These are phyloP conservation scores for Xylaria sp. DNA, from an alignment of 2,329 filamentous ascomycete genomes.

Conservation along the genomic window DNA sequence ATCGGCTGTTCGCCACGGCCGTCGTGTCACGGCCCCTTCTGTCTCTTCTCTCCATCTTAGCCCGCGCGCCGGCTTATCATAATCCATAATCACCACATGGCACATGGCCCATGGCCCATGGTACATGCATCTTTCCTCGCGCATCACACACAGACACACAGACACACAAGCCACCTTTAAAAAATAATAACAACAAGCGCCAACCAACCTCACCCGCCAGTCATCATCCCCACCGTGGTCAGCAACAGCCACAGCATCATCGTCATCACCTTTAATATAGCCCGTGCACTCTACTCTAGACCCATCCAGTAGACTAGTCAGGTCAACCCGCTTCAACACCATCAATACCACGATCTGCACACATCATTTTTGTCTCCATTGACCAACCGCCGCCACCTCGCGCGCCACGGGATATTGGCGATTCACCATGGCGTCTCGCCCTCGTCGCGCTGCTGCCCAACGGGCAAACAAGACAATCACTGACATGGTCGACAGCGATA, in stretches of 20 bases:
- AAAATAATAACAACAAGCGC: constrained; percentile 26
- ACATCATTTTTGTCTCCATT: constrained; percentile 5
- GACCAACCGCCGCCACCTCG: constrained; percentile 1
- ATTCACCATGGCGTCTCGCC: constrained; percentile 48
- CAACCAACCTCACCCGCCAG: constrained; percentile 12
- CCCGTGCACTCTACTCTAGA: constrained; percentile 9
- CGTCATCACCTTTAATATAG: constrained; percentile 1
- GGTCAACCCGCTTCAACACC: background rate
- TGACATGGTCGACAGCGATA: constrained; percentile 64
- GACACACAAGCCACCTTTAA: constrained; percentile 45
- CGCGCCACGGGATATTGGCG: constrained; percentile 13
- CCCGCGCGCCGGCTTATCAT: constrained; percentile 48
- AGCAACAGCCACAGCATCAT: constrained; percentile 7
- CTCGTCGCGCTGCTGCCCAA: constrained; percentile 59
- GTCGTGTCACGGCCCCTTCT: constrained; percentile 42
- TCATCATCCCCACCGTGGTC: constrained; percentile 11
- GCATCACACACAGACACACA: constrained; percentile 27
- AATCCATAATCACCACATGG: constrained; percentile 41
- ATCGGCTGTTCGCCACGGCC: constrained; percentile 43
- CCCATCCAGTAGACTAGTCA: constrained; percentile 20
- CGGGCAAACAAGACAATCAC: constrained; percentile 59
- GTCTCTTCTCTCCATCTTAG: constrained; percentile 29
- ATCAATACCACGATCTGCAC: constrained; percentile 13
- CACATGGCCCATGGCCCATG: constrained; percentile 36
- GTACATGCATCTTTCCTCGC: constrained; percentile 21